Evolutionary conservation across 257 asterid genomes (phyloP).

Genomic region (Ligustrum vulgare): DNA sequence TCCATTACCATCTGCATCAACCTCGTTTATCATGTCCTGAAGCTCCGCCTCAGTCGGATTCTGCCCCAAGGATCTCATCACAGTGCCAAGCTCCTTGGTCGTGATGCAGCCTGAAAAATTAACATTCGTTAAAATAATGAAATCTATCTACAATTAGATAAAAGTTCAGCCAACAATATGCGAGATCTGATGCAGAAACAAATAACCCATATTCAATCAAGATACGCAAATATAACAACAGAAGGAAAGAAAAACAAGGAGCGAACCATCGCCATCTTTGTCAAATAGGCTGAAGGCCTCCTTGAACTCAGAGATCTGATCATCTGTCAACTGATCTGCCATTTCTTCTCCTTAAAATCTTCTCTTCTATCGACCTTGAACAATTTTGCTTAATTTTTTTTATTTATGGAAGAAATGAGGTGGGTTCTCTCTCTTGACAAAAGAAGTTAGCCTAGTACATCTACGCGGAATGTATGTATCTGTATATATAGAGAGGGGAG

Average conservation of each 20-base stretch:
- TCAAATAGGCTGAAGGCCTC: slow-evolving; percentile 70
- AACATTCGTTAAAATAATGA: neutral
- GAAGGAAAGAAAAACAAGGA: neutral
- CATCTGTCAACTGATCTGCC: slow-evolving; percentile 67
- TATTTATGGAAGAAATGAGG: slow-evolving; percentile 14
- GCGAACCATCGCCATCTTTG: slow-evolving; percentile 65
- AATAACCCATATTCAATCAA: too few species aligned
- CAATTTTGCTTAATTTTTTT: slow-evolving; percentile 9
- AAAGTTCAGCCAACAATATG: neutral
- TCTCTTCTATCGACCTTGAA: neutral
- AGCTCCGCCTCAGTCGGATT: slow-evolving; percentile 76
- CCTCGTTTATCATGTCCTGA: slow-evolving; percentile 71
- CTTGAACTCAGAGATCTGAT: slow-evolving; percentile 68
- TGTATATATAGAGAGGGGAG: neutral
- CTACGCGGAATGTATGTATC: neutral
- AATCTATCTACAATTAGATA: neutral
- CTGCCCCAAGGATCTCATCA: slow-evolving; percentile 67
- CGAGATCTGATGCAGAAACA: too few species aligned
- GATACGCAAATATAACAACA: neutral
- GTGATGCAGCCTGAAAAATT: slow-evolving; percentile 57
- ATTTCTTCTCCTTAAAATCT: slow-evolving; percentile 27
- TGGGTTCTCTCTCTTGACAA: neutral
- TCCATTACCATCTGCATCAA: slow-evolving; percentile 67
- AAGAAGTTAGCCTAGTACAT: neutral
- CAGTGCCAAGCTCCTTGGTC: slow-evolving; percentile 70